Percentiles rank a stretch among this genome's conserved stretches.
These are phyloP conservation scores for Euphorbia celastroides DNA, from an alignment of 441 rosid species.

Conservation along the genomic window DNA sequence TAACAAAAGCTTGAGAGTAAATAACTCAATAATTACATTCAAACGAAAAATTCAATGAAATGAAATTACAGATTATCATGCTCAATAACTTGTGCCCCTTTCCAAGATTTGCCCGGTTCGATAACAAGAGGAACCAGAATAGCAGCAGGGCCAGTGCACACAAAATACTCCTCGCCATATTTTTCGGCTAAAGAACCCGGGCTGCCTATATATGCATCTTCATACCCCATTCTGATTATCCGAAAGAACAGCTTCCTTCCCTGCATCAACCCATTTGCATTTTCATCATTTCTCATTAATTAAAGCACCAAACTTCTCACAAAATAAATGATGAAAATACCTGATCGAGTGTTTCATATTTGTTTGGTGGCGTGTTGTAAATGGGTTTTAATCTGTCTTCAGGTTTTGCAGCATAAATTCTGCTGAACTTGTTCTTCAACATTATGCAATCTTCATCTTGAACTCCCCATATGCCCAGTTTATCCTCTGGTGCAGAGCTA, in stretches of 20 bases:
- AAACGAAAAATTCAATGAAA: not conserved
- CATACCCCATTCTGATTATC: slow-evolving; percentile 71
- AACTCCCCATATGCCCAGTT: slow-evolving; percentile 63
- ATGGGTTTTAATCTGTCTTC: slow-evolving; percentile 63
- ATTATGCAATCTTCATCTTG: slow-evolving; percentile 62
- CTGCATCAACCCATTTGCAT: slow-evolving; percentile 26
- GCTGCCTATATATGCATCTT: slow-evolving; percentile 61
- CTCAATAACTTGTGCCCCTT: slow-evolving; percentile 85
- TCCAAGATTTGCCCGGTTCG: slow-evolving; percentile 65
- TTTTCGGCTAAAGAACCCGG: slow-evolving; percentile 67
- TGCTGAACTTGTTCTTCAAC: slow-evolving; percentile 61
- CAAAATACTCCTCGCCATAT: slow-evolving; percentile 61
- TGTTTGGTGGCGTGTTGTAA: slow-evolving; percentile 77
- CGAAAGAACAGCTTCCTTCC: slow-evolving; percentile 78
- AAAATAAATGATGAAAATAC: slow-evolving; percentile 25
- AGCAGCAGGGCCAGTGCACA: slow-evolving; percentile 81
- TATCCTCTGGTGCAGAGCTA: slow-evolving; percentile 54
- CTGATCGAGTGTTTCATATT: slow-evolving; percentile 92
- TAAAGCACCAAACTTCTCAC: not conserved
- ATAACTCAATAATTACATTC: slow-evolving; percentile 1
- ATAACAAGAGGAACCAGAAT: slow-evolving; percentile 63
- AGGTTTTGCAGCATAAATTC: slow-evolving; percentile 78
- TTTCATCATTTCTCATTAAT: not conserved
- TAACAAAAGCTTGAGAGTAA: no score
- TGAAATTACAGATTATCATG: slow-evolving; percentile 73